A percentile compares a stretch with the other conserved stretches of the same genome.
phyloP scores from a whole-genome alignment of 768 basidiomycete genomes.

The Clitopilus passeckerianus region DNA sequence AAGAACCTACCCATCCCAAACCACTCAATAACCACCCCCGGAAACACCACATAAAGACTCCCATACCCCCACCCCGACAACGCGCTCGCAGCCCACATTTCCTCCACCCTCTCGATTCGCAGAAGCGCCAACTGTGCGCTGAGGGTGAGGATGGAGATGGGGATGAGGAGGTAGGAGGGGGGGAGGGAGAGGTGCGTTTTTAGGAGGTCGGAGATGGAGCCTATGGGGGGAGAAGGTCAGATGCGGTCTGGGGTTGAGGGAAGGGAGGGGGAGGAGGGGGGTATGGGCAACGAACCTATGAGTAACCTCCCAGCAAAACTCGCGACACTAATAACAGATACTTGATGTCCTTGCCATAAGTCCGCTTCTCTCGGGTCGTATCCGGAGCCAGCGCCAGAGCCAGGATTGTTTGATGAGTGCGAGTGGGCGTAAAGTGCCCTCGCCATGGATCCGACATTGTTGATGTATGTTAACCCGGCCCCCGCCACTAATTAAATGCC shows the following conservation, averaged over 20 bases:
- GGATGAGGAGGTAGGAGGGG: slow-evolving; percentile 60
- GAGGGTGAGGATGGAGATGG: slow-evolving; percentile 66
- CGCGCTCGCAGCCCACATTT: slow-evolving; percentile 58
- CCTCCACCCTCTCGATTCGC: slow-evolving; percentile 45
- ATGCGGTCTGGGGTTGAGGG: neutral
- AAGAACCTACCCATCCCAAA: slow-evolving; percentile 72
- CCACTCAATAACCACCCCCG: slow-evolving; percentile 80
- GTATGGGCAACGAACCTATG: slow-evolving; percentile 43
- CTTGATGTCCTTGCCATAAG: slow-evolving; percentile 79
- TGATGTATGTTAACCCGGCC: slow-evolving; percentile 64
- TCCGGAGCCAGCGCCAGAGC: slow-evolving; percentile 18
- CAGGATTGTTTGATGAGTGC: slow-evolving; percentile 43
- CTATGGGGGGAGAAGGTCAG: slow-evolving; percentile 16
- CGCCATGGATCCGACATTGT: slow-evolving; percentile 72
- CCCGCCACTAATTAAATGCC: too few species aligned
- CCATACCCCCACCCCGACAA: slow-evolving; percentile 69
- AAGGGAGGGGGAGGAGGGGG: neutral
- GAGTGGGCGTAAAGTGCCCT: slow-evolving; percentile 47
- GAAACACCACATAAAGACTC: slow-evolving; percentile 62
- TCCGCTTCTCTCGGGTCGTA: slow-evolving; percentile 63
- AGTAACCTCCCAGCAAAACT: slow-evolving; percentile 77
- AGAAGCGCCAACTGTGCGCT: slow-evolving; percentile 64
- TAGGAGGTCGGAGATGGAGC: slow-evolving; percentile 62
- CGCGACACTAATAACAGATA: slow-evolving; percentile 75
- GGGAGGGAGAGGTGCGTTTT: slow-evolving; percentile 55